Percentiles rank a stretch among this genome's conserved stretches.
Conservation (phyloP, 345 rosid genomes). For the Bretschneidera sinensis region DNA sequence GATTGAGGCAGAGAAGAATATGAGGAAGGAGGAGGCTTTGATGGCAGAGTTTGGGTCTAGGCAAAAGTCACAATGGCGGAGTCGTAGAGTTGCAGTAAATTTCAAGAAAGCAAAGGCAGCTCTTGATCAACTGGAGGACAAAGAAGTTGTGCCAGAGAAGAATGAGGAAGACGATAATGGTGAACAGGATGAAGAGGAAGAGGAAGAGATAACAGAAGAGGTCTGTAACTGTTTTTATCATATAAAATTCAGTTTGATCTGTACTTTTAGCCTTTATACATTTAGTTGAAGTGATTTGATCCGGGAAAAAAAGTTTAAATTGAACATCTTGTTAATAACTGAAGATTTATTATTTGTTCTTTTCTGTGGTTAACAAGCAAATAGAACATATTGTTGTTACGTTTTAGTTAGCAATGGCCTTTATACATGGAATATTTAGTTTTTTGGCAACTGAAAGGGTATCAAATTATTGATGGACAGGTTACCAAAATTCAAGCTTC, state of each 20-base stretch:
- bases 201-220: constrained; percentile 73
- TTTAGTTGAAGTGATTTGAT: neutral
- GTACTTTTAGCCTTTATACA: constrained; percentile 2
- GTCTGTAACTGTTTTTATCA: constrained; percentile 22
- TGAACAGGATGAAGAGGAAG: constrained; percentile 54
- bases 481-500: too few species aligned
- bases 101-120: constrained; percentile 78
- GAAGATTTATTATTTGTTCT: neutral
- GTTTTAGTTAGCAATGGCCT: neutral
- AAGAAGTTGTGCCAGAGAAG: constrained; percentile 59
- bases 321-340: neutral
- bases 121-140: constrained; percentile 85
- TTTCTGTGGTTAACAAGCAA: neutral
- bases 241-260: constrained; percentile 1
- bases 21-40: constrained; percentile 55
- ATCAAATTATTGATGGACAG: too few species aligned
- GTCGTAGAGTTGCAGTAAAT: constrained; percentile 55
- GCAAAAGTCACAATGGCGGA: constrained; percentile 81
- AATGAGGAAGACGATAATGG: constrained; percentile 47
- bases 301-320: neutral
- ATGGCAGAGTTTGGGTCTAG: constrained; percentile 76
- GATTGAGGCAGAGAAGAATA: constrained; percentile 47
- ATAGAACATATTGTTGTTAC: neutral
- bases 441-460: neutral
- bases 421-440: neutral